phyloP scores from a whole-genome alignment of 1,284 basidiomycete species.

The Cerioporus squamosus region DNA sequence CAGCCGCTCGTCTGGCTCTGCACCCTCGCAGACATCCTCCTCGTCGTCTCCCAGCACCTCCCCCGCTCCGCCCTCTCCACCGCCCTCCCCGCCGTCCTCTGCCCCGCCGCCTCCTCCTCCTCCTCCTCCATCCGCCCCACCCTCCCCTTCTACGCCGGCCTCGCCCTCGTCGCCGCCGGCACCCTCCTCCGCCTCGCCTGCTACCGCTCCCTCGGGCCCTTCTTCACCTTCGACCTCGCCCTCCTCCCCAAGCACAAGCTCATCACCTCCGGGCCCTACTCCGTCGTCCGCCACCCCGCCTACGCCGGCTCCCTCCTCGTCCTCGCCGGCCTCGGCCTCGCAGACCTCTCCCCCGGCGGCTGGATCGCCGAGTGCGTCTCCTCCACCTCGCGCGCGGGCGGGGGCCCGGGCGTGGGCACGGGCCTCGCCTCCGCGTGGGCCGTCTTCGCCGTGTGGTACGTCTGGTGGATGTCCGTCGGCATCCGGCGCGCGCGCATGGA shows the following conservation, averaged over 20 bases:
- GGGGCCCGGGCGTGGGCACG: background rate
- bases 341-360: slow-evolving; percentile 56
- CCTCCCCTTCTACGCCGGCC: slow-evolving; percentile 53
- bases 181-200: slow-evolving; percentile 43
- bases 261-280: slow-evolving; percentile 57
- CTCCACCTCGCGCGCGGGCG: slow-evolving; percentile 24
- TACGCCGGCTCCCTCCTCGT: slow-evolving; percentile 38
- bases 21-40: slow-evolving; percentile 52
- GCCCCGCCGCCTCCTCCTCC: slow-evolving; percentile 29
- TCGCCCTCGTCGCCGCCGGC: slow-evolving; percentile 51
- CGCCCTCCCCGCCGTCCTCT: slow-evolving; percentile 28
- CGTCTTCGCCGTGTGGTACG: slow-evolving; percentile 55
- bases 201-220: slow-evolving; percentile 47
- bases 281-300: slow-evolving; percentile 46
- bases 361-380: slow-evolving; percentile 56
- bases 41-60: slow-evolving; percentile 42
- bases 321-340: slow-evolving; percentile 52
- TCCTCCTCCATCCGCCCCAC: slow-evolving; percentile 44
- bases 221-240: slow-evolving; percentile 69
- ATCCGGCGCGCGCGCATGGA: slow-evolving; percentile 55
- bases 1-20: slow-evolving; percentile 54
- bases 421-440: slow-evolving; percentile 29
- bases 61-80: slow-evolving; percentile 34
- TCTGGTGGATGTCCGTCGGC: slow-evolving; percentile 54
- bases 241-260: slow-evolving; percentile 59